Conservation (phyloP, 805 yeast species). For the Ogataea siamensis region DNA sequence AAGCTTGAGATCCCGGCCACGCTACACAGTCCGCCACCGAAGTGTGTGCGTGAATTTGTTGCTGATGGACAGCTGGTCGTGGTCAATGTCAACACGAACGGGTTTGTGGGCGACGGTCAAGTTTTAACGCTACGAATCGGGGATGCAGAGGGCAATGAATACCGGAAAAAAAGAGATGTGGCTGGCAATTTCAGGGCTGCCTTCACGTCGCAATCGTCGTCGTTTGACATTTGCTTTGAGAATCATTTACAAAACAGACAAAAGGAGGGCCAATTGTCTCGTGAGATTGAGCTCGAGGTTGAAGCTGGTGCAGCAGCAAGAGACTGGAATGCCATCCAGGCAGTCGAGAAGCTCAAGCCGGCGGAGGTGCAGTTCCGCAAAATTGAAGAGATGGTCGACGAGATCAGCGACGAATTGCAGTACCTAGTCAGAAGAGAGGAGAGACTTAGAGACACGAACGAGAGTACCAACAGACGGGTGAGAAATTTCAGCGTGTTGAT, state of each 20-base stretch:
- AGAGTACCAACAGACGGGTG: slow-evolving; percentile 91
- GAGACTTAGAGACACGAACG: slow-evolving; percentile 93
- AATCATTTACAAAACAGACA: slow-evolving; percentile 48
- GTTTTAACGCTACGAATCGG: slow-evolving; percentile 60
- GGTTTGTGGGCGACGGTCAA: slow-evolving; percentile 86
- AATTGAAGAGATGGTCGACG: slow-evolving; percentile 81
- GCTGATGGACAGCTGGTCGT: slow-evolving; percentile 83
- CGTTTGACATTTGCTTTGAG: slow-evolving; percentile 89
- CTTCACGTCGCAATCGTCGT: slow-evolving; percentile 78
- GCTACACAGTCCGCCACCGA: slow-evolving; percentile 42
- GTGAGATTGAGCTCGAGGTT: slow-evolving; percentile 85
- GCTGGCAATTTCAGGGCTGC: slow-evolving; percentile 72
- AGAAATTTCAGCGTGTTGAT: slow-evolving; percentile 78
- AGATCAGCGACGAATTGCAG: slow-evolving; percentile 73
- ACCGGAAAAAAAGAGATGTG: slow-evolving; percentile 72
- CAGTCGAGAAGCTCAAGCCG: slow-evolving; percentile 89
- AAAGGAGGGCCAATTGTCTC: slow-evolving; percentile 43
- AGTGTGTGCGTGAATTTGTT: slow-evolving; percentile 92
- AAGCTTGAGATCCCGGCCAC: slow-evolving; percentile 35
- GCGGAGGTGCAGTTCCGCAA: slow-evolving; percentile 86
- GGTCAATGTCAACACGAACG: slow-evolving; percentile 72
- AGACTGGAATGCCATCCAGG: slow-evolving; percentile 95
- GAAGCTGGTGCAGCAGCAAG: slow-evolving; percentile 97
- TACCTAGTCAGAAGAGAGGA: slow-evolving; percentile 88
- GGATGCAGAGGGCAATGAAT: slow-evolving; percentile 84